Evolutionary conservation across 2,329 filamentous ascomycete genomes (phyloP), one percentile per base, ranked within the genome.

Genomic region (Diaporthe destruens): DNA sequence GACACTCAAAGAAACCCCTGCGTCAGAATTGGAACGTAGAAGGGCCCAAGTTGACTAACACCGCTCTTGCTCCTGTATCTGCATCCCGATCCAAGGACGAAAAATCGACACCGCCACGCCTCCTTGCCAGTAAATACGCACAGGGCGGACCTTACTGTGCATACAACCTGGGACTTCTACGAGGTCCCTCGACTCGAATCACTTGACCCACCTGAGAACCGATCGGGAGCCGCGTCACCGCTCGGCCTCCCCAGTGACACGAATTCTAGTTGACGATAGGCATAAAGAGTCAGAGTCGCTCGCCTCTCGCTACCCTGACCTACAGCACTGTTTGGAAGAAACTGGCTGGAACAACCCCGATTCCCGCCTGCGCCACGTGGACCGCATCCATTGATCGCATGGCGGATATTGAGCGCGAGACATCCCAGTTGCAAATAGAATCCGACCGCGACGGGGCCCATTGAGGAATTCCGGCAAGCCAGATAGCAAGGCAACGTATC

Each of bases 251-350:
- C 29, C 29, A 2, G 20, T 12, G 44, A 20, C 16, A 18, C 7
- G 39, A 12, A 18, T 25, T 25, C 59, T 29, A 42, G 23, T 12
- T 20, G 14, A 18, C 11, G 47, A 39, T 6, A 4, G 14, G n/a
- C 32, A 34, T 3, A 6, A 18, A 5, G 49, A 71, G 49, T 4
- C 47, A 7, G 18, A 55, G 34, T 44, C 29, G 11, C 32, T 29
- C 23, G 8, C 16, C 25, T 9, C 16, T 6, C 20, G 14, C 18
- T 14, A 59, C 39, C 51, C 42, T 18, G 57, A 73, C 8, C 53
- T 73, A 18, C 49, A 18, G 11, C 67, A 73, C 51, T 69, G 70
- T 65, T 56, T 72, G 8, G n/a, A 39, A 16, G 59, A 44, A 14
- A 59, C 39, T 16, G 39, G 39, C 12, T 42, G 39, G 39, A 42